phyloP scores from a whole-genome alignment of 192 early-diverging fungal genomes.

The Pilobolus umbonatus region DNA sequence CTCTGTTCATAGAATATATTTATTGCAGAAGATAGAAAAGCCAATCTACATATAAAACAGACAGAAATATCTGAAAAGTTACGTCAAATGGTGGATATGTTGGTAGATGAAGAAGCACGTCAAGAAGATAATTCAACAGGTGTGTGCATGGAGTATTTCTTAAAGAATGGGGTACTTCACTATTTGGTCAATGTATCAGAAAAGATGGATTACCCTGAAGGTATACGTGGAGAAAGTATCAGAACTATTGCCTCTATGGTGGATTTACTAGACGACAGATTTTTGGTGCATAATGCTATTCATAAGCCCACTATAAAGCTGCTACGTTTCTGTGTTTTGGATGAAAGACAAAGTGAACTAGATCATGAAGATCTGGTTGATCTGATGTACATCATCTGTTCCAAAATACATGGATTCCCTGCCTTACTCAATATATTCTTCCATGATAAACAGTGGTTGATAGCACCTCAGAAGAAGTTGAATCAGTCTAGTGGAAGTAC shows the following conservation, averaged over 20 bases:
- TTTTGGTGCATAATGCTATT: slow-evolving; percentile 85
- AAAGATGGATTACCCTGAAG: slow-evolving; percentile 65
- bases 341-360: slow-evolving; percentile 44
- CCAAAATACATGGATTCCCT: slow-evolving; percentile 75
- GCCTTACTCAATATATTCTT: slow-evolving; percentile 76
- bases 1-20: slow-evolving; percentile 28
- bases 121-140: slow-evolving; percentile 70
- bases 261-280: slow-evolving; percentile 79
- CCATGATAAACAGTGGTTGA: slow-evolving; percentile 59
- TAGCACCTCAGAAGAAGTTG: slow-evolving; percentile 42
- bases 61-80: slow-evolving; percentile 75
- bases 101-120: slow-evolving; percentile 84
- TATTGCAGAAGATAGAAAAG: slow-evolving; percentile 26
- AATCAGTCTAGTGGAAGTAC: neutral
- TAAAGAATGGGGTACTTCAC: slow-evolving; percentile 78
- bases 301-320: slow-evolving; percentile 83
- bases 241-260: slow-evolving; percentile 76
- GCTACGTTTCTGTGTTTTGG: slow-evolving; percentile 59
- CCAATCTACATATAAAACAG: slow-evolving; percentile 48
- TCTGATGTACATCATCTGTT: slow-evolving; percentile 73
- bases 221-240: slow-evolving; percentile 77
- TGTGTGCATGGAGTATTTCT: slow-evolving; percentile 85
- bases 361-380: slow-evolving; percentile 63
- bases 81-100: slow-evolving; percentile 78
- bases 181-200: slow-evolving; percentile 77